A percentile compares a stretch with the other conserved stretches of the same genome.
Evolutionary conservation across 2,329 filamentous ascomycete genomes (phyloP).

Genomic region (Bipolaris sorokiniana): DNA sequence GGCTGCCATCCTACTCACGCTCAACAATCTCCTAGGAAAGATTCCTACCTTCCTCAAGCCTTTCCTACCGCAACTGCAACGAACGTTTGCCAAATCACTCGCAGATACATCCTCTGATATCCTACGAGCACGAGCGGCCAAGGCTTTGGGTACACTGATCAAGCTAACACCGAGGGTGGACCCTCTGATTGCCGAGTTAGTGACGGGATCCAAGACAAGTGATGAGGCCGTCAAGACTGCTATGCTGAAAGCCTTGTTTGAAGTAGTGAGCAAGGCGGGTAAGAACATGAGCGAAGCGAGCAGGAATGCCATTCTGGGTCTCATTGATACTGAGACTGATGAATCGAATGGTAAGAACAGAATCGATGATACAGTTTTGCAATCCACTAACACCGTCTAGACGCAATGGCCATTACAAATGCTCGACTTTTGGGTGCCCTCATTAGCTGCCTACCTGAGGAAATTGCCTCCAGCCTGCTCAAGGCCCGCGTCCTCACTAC

Average conservation of each 20-base stretch:
- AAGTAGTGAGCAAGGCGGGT: constrained; percentile 94
- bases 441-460: constrained; percentile 80
- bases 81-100: constrained; percentile 94
- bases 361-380: background rate
- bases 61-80: constrained; percentile 93
- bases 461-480: constrained; percentile 67
- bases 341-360: constrained; percentile 66
- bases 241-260: constrained; percentile 96
- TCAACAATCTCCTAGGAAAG: constrained; percentile 96
- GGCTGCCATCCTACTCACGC: constrained; percentile 87
- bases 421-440: constrained; percentile 88
- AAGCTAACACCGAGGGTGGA: constrained; percentile 95
- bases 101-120: constrained; percentile 92
- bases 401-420: constrained; percentile 83
- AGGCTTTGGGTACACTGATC: constrained; percentile 92
- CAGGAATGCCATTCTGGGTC: constrained; percentile 78
- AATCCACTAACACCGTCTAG: constrained; percentile 37
- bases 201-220: constrained; percentile 90
- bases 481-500: constrained; percentile 78
- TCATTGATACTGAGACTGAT: constrained; percentile 86
- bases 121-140: constrained; percentile 84
- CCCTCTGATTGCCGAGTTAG: constrained; percentile 88
- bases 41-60: constrained; percentile 95
- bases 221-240: constrained; percentile 89
- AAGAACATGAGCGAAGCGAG: constrained; percentile 93